These are phyloP conservation scores for Wickerhamomyces strasburgensis DNA, from an alignment of 805 yeast genomes.

Conservation along the genomic window DNA sequence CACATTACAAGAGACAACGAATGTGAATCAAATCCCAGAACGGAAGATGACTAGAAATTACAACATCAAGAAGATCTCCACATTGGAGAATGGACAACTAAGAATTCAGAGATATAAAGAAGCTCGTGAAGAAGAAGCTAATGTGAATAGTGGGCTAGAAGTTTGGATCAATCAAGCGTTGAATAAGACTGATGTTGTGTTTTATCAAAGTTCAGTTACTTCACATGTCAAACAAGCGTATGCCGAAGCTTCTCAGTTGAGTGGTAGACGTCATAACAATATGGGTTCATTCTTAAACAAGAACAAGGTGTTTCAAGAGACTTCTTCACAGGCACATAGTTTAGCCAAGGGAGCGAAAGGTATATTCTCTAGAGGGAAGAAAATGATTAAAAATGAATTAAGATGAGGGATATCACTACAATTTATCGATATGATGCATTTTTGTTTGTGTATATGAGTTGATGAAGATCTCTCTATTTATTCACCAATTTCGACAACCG, in stretches of 20 bases:
- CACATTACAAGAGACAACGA: constrained; percentile 1
- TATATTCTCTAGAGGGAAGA: constrained; percentile 52
- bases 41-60: constrained; percentile 10
- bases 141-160: constrained; percentile 52
- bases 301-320: constrained; percentile 43
- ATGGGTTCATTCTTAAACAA: constrained; percentile 46
- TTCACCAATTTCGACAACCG: constrained; percentile 41
- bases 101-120: constrained; percentile 38
- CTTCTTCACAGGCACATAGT: constrained; percentile 46
- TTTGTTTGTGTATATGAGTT: background rate
- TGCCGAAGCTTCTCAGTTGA: constrained; percentile 42
- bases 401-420: background rate
- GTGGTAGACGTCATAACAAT: constrained; percentile 30
- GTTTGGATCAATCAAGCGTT: constrained; percentile 43
- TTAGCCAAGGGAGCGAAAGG: constrained; percentile 53
- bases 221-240: constrained; percentile 57
- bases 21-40: constrained; percentile 3
- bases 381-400: constrained; percentile 34
- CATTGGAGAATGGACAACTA: constrained; percentile 36
- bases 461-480: constrained; percentile 7
- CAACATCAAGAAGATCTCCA: constrained; percentile 38
- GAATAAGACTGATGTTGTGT: constrained; percentile 26
- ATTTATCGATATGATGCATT: too few species aligned
- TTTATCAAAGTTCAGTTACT: constrained; percentile 25
- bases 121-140: constrained; percentile 37